phyloP scores from a whole-genome alignment of 176 grass and related monocot genomes.

The Echinochloa phyllopogon region DNA sequence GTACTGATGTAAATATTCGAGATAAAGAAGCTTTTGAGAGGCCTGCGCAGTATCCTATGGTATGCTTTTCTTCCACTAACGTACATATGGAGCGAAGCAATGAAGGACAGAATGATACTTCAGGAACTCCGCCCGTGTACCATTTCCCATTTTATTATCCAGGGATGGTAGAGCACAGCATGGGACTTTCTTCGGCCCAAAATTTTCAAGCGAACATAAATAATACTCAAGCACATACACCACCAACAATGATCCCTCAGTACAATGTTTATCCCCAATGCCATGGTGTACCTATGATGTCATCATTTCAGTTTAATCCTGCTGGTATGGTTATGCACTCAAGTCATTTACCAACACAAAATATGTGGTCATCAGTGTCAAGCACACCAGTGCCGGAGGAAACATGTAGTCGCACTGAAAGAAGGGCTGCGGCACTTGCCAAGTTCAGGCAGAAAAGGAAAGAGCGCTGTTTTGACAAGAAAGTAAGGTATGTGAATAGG shows the following conservation, averaged over 20 bases:
- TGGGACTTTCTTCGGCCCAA: constrained; percentile 53
- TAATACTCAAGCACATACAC: constrained; percentile 52
- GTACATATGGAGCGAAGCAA: constrained; percentile 62
- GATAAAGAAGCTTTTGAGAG: constrained; percentile 46
- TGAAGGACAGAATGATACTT: constrained; percentile 59
- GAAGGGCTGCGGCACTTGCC: constrained; percentile 80
- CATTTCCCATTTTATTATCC: constrained; percentile 81
- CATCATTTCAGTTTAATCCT: constrained; percentile 68
- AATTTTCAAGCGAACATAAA: constrained; percentile 71
- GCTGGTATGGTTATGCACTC: constrained; percentile 57
- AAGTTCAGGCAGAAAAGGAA: constrained; percentile 96
- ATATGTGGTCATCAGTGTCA: constrained; percentile 55
- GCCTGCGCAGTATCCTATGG: constrained; percentile 52
- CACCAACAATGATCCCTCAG: constrained; percentile 56
- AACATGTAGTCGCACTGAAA: constrained; percentile 57
- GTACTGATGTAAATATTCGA: constrained; percentile 40
- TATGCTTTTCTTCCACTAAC: constrained; percentile 66
- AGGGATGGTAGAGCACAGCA: constrained; percentile 67
- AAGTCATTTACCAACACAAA: constrained; percentile 58
- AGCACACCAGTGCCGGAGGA: constrained; percentile 56
- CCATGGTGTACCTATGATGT: constrained; percentile 58
- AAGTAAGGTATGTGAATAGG: constrained; percentile 87
- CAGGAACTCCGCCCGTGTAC: constrained; percentile 59
- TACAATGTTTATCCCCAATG: constrained; percentile 69
- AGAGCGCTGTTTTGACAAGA: constrained; percentile 94